Conservation (phyloP, 2,329 filamentous ascomycete species). For the Fusarium verrucosum region DNA sequence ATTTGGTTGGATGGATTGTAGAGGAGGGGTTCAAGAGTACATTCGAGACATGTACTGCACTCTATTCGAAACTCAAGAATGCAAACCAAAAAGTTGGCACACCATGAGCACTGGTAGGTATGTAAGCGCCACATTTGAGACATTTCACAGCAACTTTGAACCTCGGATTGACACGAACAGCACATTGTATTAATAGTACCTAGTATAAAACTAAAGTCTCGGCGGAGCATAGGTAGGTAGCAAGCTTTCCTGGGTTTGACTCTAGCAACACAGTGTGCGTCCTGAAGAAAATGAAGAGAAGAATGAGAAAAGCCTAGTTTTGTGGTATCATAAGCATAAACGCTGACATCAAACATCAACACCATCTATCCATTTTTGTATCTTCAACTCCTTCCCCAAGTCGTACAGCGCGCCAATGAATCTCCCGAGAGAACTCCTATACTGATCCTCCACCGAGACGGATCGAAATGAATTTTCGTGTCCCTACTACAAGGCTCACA, state of each 20-base stretch:
- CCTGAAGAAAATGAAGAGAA: slow-evolving; percentile 30
- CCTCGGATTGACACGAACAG: slow-evolving; percentile 13
- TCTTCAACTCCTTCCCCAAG: background rate
- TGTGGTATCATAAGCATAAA: slow-evolving; percentile 42
- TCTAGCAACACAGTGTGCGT: slow-evolving; percentile 33
- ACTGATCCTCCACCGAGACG: slow-evolving; percentile 28
- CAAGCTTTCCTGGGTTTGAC: slow-evolving; percentile 35
- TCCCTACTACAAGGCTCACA: slow-evolving; percentile 9
- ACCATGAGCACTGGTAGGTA: too few species aligned
- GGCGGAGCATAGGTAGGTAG: slow-evolving; percentile 38
- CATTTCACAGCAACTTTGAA: background rate
- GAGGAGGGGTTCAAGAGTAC: slow-evolving; percentile 22
- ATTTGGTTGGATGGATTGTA: slow-evolving; percentile 33
- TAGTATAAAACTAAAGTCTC: slow-evolving; percentile 37
- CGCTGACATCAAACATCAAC: slow-evolving; percentile 40
- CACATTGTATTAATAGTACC: slow-evolving; percentile 34
- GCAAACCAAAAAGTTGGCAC: background rate
- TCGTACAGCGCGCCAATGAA: slow-evolving; percentile 30
- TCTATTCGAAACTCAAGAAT: slow-evolving; percentile 1
- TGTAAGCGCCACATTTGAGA: too few species aligned
- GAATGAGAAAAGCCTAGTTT: slow-evolving; percentile 33
- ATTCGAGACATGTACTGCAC: slow-evolving; percentile 23
- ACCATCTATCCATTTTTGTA: slow-evolving; percentile 30
- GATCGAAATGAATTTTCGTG: slow-evolving; percentile 27
- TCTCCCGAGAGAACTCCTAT: slow-evolving; percentile 16